Base-by-base conservation (phyloP, 257 asterid genomes). In the Solanum etuberosum region DNA sequence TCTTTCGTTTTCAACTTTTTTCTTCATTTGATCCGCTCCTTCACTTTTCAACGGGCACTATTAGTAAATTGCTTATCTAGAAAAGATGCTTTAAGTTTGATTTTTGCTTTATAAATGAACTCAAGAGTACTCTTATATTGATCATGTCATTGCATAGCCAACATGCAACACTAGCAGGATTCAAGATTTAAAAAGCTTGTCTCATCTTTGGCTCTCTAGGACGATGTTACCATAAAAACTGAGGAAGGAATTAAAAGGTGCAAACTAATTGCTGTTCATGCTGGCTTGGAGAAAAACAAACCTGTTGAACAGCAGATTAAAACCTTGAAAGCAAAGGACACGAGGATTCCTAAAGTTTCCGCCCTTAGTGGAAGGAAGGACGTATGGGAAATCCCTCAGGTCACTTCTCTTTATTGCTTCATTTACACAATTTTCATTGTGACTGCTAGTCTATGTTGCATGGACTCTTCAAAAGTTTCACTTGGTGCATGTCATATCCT, bases 301-400 rank as follows among this genome's bases (percentile, higher is more conserved):
- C 89, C 91, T 16, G 93, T 95, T 14, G 88, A 92, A 15, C 91
- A 93, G 83, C 99, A 96, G 91, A 90, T 96, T 63, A 89, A 86
- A 38, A 88, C 88, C 85, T 93, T 97, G 77, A 95, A 90, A 90
- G 93, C 94, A 32, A 97, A 92, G 90, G 98, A 97, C 91, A 93
- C 98, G 1, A 95, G 97, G 84, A 94, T 95, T 65, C 88, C 99
- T 27, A 97, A 97, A 85, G 97, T 97, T 77, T 93, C 91, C 87
- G 78, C 98, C 84, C 98, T 97, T 5, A 91, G 98, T 77, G 98
- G 98, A 88, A 90, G 99, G 89, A 92, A 90, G 91, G 92, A 93
- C 42, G 98, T 95, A 18, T 94, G 98, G 98, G 91, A 95, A 81
- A 95, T 94, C 18, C 99, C 99, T 1, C 89, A 91, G 98, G 98